Evolutionary conservation across 2,329 filamentous ascomycete species (phyloP).

Genomic region (Dothideomycetidae sp.): DNA sequence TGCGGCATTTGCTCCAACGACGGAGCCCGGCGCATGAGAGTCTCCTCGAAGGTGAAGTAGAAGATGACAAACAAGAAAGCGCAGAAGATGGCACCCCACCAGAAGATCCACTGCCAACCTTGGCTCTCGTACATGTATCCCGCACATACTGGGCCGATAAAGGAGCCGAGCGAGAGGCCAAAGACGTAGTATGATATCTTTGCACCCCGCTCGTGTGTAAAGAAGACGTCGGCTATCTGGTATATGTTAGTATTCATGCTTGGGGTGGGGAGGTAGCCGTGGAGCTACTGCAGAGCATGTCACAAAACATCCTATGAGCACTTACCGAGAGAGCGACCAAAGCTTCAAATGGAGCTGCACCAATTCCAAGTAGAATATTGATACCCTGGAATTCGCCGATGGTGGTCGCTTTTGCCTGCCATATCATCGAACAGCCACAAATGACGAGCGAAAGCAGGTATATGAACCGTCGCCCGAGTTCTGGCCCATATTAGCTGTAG

Average conservation of each 20-base stretch:
- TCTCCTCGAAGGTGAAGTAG: constrained; percentile 26
- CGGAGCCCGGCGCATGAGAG: too few species aligned
- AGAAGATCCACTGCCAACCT: constrained; percentile 25
- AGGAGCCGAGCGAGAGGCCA: constrained; percentile 22
- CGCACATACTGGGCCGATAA: constrained; percentile 26
- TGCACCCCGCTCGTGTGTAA: constrained; percentile 10
- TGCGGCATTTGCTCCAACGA: too few species aligned
- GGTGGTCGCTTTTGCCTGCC: constrained; percentile 11
- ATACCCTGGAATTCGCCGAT: constrained; percentile 11
- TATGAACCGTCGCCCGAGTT: constrained; percentile 12
- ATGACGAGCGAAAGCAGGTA: constrained; percentile 9
- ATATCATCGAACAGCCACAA: constrained; percentile 10
- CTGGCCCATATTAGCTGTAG: not conserved
- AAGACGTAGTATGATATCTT: constrained; percentile 10
- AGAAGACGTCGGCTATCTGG: constrained; percentile 11
- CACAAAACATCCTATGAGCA: not conserved
- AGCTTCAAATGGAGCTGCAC: constrained; percentile 11
- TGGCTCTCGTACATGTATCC: constrained; percentile 27
- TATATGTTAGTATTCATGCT: too few species aligned
- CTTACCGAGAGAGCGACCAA: constrained; percentile 10
- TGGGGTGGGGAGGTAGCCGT: too few species aligned
- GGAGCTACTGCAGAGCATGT: too few species aligned
- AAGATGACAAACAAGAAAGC: constrained; percentile 20
- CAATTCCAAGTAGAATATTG: constrained; percentile 10
- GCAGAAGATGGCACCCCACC: constrained; percentile 23